Base-by-base conservation (phyloP, 805 yeast genomes). In the Clavispora fructus region DNA sequence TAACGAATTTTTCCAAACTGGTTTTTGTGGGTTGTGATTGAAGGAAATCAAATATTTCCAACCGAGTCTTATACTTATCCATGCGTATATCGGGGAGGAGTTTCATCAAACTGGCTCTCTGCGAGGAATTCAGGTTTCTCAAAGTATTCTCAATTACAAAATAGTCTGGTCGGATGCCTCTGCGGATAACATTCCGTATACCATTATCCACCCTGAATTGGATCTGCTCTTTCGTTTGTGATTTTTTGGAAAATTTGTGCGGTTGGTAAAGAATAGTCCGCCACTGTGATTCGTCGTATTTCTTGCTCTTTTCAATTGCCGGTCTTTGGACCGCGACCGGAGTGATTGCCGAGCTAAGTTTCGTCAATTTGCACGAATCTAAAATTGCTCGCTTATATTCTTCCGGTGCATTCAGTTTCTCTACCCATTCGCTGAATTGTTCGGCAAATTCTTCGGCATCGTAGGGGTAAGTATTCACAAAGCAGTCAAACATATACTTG, bases 91-190 rank as follows among this genome's bases (percentile, higher is more conserved):
- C 63, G 2, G 56, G 55, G 30, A 70, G 50, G 12, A 57, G 56
- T 9, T 52, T 43, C 46, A 63, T 54, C 29, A 66, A 55, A 16
- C 51, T 45, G 16, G 47, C 30, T 8, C 58, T 43, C 32, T 42
- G 40, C 8, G 53, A n/a, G 2, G 44, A 30, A 35, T 61, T 60
- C 54, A 62, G 60, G 29, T 61, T 53, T 27, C 57, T 49, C 43
- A 67, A 63, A 0, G 74, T 67, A 35, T 57, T 62, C 39, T 62
- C 62, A 6, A 71, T 47, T n/a, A 69, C 42, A 13, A 45, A 43
- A 40, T 54, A 53, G 46, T 71, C 73, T 0, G 75, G 75, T 26
- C 60, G 53, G 7, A 71, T 61, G 0, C 75, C 75, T 43, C 55
- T 58, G n/a, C 63, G 49, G 26, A 68, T 44, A 7, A 71, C 44